Evolutionary conservation across 2,329 filamentous ascomycete genomes (phyloP).

Genomic region (Alternaria arbusti): DNA sequence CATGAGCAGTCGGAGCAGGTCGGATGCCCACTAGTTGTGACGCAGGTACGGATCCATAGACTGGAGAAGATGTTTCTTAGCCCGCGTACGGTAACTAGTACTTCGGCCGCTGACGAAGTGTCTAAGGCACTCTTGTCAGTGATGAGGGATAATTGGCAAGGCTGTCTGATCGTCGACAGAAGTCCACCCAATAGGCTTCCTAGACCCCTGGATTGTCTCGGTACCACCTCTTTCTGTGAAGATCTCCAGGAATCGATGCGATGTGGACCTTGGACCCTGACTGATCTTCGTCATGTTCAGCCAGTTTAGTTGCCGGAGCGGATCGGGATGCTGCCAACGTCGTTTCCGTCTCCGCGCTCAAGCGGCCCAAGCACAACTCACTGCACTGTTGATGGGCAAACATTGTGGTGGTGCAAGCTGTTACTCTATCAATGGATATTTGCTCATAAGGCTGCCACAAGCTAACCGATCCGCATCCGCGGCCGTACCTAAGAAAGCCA

Average conservation of each 20-base stretch:
- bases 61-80: background rate
- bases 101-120: background rate
- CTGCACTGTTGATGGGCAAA: background rate
- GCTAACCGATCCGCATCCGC: constrained; percentile 45
- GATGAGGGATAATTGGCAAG: background rate
- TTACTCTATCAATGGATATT: constrained; percentile 19
- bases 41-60: constrained; percentile 11
- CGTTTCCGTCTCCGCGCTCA: background rate
- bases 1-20: constrained; percentile 1
- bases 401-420: constrained; percentile 4
- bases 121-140: background rate
- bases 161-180: background rate
- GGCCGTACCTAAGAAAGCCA: constrained; percentile 42
- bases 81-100: constrained; percentile 1
- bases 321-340: constrained; percentile 6
- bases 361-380: background rate
- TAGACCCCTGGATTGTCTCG: background rate
- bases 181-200: background rate
- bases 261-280: background rate
- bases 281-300: constrained; percentile 3
- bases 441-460: constrained; percentile 32
- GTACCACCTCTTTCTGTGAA: background rate
- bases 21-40: constrained; percentile 6
- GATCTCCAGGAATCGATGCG: background rate
- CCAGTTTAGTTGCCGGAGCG: constrained; percentile 4